Conservation (phyloP, 495 filamentous ascomycete genomes). For the Daldinia childiae region DNA sequence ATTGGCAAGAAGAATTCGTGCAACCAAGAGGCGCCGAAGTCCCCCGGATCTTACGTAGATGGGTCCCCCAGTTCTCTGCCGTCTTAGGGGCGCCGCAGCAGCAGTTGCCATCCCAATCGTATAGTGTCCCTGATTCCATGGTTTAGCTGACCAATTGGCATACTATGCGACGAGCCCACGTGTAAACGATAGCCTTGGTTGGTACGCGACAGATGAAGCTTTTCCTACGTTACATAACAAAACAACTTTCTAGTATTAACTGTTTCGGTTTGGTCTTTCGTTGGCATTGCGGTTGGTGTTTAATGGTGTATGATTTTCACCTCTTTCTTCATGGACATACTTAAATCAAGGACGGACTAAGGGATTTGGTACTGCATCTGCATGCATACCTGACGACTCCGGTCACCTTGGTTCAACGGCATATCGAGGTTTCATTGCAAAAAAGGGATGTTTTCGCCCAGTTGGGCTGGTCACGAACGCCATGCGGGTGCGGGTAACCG, state of each 20-base stretch:
- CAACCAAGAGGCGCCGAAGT: slow-evolving; percentile 38
- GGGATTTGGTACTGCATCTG: not conserved
- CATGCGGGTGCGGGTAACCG: slow-evolving; percentile 16
- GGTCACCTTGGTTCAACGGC: not conserved
- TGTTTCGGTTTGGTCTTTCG: slow-evolving; percentile 33
- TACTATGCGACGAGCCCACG: slow-evolving; percentile 27
- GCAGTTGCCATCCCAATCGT: slow-evolving; percentile 27
- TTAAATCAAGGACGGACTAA: slow-evolving; percentile 11
- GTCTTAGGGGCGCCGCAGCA: slow-evolving; percentile 25
- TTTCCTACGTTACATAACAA: slow-evolving; percentile 40
- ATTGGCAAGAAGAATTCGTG: slow-evolving; percentile 56
- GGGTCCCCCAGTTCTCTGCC: slow-evolving; percentile 46
- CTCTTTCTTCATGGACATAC: slow-evolving; percentile 41
- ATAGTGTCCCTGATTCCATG: slow-evolving; percentile 42
- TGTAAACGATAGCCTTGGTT: slow-evolving; percentile 21
- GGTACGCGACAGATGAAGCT: slow-evolving; percentile 4
- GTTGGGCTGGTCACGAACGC: slow-evolving; percentile 11
- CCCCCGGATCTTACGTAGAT: slow-evolving; percentile 45
- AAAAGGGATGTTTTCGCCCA: not conserved
- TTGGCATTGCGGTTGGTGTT: slow-evolving; percentile 50
- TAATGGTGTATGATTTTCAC: slow-evolving; percentile 41
- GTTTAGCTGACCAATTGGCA: slow-evolving; percentile 37
- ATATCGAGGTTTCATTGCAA: slow-evolving; percentile 14
- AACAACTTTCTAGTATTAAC: slow-evolving; percentile 25
- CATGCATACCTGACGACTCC: not conserved